These are phyloP conservation scores for Polychytrium aggregatum DNA, from an alignment of 192 early-diverging fungal genomes.

Conservation along the genomic window DNA sequence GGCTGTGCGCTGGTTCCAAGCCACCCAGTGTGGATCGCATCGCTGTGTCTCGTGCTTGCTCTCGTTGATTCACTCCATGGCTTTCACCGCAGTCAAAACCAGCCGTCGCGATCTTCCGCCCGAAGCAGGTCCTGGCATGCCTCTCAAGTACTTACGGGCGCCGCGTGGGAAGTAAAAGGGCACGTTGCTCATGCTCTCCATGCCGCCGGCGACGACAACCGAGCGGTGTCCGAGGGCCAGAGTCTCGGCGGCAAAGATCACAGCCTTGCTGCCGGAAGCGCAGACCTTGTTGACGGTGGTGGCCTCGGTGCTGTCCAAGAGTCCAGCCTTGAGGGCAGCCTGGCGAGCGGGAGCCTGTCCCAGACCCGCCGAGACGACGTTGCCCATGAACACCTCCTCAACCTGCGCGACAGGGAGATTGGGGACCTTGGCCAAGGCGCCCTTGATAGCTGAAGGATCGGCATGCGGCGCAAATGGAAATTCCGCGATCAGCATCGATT, in stretches of 20 bases:
- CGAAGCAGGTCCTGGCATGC: background rate
- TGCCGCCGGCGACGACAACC: constrained; percentile 86
- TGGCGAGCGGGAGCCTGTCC: constrained; percentile 93
- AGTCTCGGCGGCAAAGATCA: constrained; percentile 80
- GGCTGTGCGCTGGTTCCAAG: no score
- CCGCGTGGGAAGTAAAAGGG: constrained; percentile 59
- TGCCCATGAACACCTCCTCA: constrained; percentile 93
- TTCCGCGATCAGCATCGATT: constrained; percentile 1
- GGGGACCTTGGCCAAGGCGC: constrained; percentile 22
- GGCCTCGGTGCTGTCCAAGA: constrained; percentile 71
- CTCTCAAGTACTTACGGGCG: constrained; percentile 23
- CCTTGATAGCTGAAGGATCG: background rate
- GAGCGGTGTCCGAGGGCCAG: constrained; percentile 66
- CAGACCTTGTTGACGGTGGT: constrained; percentile 99
- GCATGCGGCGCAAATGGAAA: background rate
- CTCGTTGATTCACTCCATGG: no score
- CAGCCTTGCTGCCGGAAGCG: constrained; percentile 95
- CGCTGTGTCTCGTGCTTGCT: no score
- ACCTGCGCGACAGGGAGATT: constrained; percentile 74
- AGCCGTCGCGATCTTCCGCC: background rate
- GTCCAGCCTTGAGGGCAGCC: constrained; percentile 74
- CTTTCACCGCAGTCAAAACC: background rate
- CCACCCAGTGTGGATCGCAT: no score
- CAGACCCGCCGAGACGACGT: constrained; percentile 77
- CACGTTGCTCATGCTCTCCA: constrained; percentile 94